phyloP scores from a whole-genome alignment of 1,284 basidiomycete genomes.

The Cryptococcus neoformans region DNA sequence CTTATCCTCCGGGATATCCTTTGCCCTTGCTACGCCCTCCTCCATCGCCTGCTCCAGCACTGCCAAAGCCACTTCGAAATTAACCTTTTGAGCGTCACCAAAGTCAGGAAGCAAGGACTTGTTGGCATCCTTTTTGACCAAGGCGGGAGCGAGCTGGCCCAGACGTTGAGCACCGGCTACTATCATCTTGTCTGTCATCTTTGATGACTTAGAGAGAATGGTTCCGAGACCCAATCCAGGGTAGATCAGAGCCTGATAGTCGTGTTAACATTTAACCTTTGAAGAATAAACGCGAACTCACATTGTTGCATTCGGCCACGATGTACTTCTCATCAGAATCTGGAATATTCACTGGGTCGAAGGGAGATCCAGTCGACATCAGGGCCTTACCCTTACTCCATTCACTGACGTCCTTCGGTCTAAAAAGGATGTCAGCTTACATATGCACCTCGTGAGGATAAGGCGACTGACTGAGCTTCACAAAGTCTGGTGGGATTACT shows the following conservation, averaged over 20 bases:
- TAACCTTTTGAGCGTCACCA: constrained; percentile 63
- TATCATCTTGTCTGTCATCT: constrained; percentile 43
- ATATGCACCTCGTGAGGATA: neutral
- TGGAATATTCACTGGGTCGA: constrained; percentile 67
- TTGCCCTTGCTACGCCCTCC: constrained; percentile 62
- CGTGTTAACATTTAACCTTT: neutral
- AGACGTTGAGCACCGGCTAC: constrained; percentile 66
- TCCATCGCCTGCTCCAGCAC: constrained; percentile 71
- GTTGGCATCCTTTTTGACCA: constrained; percentile 57
- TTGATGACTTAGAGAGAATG: constrained; percentile 53
- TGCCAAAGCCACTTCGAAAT: constrained; percentile 71
- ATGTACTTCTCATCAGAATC: constrained; percentile 57
- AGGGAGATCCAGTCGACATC: constrained; percentile 77
- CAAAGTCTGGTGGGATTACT: constrained; percentile 71
- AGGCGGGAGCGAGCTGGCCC: constrained; percentile 67
- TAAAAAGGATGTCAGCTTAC: constrained; percentile 1
- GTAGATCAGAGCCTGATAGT: constrained; percentile 63
- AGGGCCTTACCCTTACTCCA: constrained; percentile 76
- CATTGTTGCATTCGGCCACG: constrained; percentile 42
- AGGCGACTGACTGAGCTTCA: constrained; percentile 56
- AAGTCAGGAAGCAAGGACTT: constrained; percentile 52
- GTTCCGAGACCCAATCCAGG: constrained; percentile 69
- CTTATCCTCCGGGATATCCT: constrained; percentile 56
- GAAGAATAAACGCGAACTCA: constrained; percentile 9
- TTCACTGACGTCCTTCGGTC: constrained; percentile 59